Evolutionary conservation across 768 basidiomycete genomes (phyloP).

Genomic region (Termitomyces sp.): DNA sequence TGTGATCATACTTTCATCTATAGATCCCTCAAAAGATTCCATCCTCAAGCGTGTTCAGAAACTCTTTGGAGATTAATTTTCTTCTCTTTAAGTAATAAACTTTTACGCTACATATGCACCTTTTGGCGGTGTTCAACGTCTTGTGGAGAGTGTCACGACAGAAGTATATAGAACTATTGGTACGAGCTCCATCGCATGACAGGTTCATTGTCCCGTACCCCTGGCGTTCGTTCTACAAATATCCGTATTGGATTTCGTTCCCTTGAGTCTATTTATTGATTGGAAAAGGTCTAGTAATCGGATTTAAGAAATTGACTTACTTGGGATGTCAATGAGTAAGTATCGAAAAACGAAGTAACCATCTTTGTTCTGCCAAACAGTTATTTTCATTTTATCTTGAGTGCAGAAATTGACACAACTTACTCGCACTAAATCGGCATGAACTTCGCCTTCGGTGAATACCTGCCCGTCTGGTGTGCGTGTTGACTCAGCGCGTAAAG

Average conservation of each 20-base stretch:
- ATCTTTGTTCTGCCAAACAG: slow-evolving; percentile 51
- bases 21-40: slow-evolving; percentile 95
- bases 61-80: slow-evolving; percentile 78
- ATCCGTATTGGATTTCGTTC: slow-evolving; percentile 56
- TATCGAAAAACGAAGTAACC: slow-evolving; percentile 78
- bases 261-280: slow-evolving; percentile 48
- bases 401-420: slow-evolving; percentile 17
- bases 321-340: slow-evolving; percentile 73
- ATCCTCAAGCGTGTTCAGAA: slow-evolving; percentile 96
- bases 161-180: slow-evolving; percentile 2
- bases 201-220: slow-evolving; percentile 65
- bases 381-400: neutral
- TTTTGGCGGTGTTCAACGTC: neutral
- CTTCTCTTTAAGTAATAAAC: neutral
- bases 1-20: neutral
- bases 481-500: slow-evolving; percentile 19
- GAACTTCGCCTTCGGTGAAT: slow-evolving; percentile 76
- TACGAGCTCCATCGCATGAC: slow-evolving; percentile 59
- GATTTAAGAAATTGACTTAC: slow-evolving; percentile 40
- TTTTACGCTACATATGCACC: neutral
- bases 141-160: slow-evolving; percentile 9
- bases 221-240: slow-evolving; percentile 62
- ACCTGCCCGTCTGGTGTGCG: slow-evolving; percentile 31
- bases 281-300: neutral
- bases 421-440: slow-evolving; percentile 73